phyloP scores from a whole-genome alignment of 148 eudicot species.

The Chenopodium berlandieri region DNA sequence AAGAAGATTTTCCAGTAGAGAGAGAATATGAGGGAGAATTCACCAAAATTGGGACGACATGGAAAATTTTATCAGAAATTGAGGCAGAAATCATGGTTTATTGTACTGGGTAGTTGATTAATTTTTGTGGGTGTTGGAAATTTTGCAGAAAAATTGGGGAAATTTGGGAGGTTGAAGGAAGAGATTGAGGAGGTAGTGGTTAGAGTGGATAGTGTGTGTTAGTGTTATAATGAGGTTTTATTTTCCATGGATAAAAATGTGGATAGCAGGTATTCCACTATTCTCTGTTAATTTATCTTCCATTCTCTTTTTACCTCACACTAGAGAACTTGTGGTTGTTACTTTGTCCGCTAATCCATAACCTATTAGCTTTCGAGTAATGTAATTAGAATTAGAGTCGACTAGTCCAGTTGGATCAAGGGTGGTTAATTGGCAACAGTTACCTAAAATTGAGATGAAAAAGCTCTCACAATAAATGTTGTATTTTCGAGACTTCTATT shows the following conservation, averaged over 20 bases:
- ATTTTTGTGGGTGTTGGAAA: constrained; percentile 2
- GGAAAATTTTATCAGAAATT: constrained; percentile 17
- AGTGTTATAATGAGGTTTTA: not conserved
- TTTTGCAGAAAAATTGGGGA: not conserved
- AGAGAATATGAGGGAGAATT: constrained; percentile 14
- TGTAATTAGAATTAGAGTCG: too few relatives aligned
- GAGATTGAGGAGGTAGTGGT: not conserved
- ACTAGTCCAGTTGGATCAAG: too few relatives aligned
- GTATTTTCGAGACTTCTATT: too few relatives aligned
- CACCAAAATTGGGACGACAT: constrained; percentile 16
- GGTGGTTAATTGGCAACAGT: too few relatives aligned
- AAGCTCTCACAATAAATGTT: too few relatives aligned
- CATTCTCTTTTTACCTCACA: not conserved
- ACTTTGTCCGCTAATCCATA: too few relatives aligned
- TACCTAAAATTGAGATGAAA: too few relatives aligned
- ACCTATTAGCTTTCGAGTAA: too few relatives aligned
- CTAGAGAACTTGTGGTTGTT: too few relatives aligned
- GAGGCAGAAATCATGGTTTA: constrained; percentile 24
- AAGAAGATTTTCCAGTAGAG: constrained; percentile 12
- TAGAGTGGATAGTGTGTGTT: not conserved
- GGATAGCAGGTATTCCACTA: not conserved
- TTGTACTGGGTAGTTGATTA: constrained; percentile 3
- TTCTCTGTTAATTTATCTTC: not conserved
- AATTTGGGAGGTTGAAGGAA: not conserved
- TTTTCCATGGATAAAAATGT: constrained; percentile 8